Evolutionary conservation across 495 filamentous ascomycete species (phyloP).

Genomic region (Wilcoxina mikolae): DNA sequence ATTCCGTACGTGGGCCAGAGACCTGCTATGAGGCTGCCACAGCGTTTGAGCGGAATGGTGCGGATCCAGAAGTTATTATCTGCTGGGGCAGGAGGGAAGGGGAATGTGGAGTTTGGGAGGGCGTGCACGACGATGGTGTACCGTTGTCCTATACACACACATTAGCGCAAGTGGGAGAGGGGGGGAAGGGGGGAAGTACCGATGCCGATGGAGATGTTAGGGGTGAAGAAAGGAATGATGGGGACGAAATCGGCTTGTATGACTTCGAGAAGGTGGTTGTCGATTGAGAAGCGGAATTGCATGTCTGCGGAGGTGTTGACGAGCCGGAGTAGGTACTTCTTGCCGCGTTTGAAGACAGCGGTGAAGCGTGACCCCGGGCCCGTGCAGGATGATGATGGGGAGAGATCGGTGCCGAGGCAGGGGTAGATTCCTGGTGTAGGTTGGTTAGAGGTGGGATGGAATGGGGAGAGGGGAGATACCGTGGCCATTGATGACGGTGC

Average conservation of each 20-base stretch:
- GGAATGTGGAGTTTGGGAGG: background rate
- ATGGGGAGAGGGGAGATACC: too few species aligned
- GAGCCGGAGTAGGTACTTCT: slow-evolving; percentile 34
- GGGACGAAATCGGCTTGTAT: slow-evolving; percentile 34
- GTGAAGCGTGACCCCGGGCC: slow-evolving; percentile 20
- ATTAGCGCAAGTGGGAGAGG: too few species aligned
- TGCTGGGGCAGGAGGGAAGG: background rate
- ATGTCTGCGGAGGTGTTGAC: slow-evolving; percentile 35
- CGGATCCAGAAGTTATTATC: slow-evolving; percentile 1
- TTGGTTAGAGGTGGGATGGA: too few species aligned
- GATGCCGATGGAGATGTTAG: slow-evolving; percentile 15
- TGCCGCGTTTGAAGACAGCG: slow-evolving; percentile 27
- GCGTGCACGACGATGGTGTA: slow-evolving; percentile 30
- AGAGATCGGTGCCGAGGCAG: background rate
- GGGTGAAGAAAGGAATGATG: slow-evolving; percentile 27
- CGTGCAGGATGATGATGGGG: background rate
- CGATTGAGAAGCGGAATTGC: slow-evolving; percentile 30
- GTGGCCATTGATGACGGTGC: too few species aligned
- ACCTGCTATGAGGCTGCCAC: background rate
- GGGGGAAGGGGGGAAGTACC: background rate
- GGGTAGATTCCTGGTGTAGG: too few species aligned
- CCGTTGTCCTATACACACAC: slow-evolving; percentile 14
- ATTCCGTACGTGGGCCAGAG: slow-evolving; percentile 15
- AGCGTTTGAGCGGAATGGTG: slow-evolving; percentile 6
- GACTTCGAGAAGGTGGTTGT: slow-evolving; percentile 32